Base-by-base conservation (phyloP, 225 moss, liverwort and hornwort genomes). In the Ulota crispa region DNA sequence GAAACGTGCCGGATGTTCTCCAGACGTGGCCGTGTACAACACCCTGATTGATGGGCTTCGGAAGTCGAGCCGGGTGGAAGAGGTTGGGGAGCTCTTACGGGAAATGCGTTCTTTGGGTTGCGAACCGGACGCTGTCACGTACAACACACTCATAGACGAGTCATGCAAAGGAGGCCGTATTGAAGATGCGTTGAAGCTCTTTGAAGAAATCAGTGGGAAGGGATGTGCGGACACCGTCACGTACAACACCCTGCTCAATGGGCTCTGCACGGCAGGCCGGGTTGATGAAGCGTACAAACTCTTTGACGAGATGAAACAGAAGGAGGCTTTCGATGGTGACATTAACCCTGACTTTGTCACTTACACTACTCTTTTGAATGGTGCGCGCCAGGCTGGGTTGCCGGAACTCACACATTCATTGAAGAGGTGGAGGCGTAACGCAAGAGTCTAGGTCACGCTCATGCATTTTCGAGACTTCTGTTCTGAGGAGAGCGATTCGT, bases 41-140 rank as follows among this genome's bases (percentile, higher is more conserved):
- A 86, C 89, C 20, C 75, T 94, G 34, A 82, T 94, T 53, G 92
- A 94, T 67, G 92, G 92, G 30, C 89, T 94, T 36, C 89, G 93
- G 27, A 87, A 88, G 68, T 84, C 87, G 63, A 86, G 85, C 68
- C 85, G 83, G 56, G 62, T 90, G 27, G 89, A 86, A 28, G 89
- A 88, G 76, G 91, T 89, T 21, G 83, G 85, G 34, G 68, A 86
- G 7, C 78, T 91, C 11, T 77, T 93, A 31, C 82, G 80, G 70
- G 87, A 93, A 56, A 94, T 94, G 94, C 85, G 87, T 65, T 56
- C 80, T 18, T 75, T 74, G 64, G 89, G 89, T 9, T 87, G 86
- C 78, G 87, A 81, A 65, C 91, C 91, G 56, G 93, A 94, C 76
- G 91, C 84, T 37, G 79, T 94, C 64, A 91, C 94, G 18, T 94